A percentile compares a stretch with the other conserved stretches of the same genome.
These are phyloP conservation scores for Phytophthora sp. DNA, from an alignment of 352 stramenopile species.

Conservation along the genomic window DNA sequence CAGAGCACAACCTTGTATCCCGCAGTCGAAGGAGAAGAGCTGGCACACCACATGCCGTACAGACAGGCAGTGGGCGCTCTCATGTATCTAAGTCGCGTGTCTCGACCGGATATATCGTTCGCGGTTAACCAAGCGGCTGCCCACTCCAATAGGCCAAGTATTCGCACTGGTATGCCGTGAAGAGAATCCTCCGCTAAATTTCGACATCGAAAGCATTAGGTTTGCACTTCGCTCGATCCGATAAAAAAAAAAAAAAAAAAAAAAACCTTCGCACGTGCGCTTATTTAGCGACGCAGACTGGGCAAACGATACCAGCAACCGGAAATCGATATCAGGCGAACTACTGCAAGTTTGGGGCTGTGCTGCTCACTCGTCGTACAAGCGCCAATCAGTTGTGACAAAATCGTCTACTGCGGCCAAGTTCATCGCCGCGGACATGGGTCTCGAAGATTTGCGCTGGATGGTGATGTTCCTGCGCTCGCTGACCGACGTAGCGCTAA, in stretches of 20 bases:
- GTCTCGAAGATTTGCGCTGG: not conserved
- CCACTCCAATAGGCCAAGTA: not conserved
- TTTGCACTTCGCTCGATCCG: not conserved
- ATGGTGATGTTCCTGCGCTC: not conserved
- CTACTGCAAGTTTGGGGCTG: not conserved
- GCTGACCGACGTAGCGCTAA: not conserved
- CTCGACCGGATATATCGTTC: conserved; percentile 1
- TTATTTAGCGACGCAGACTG: conserved; percentile 1
- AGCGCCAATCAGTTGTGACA: not conserved
- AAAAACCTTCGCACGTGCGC: not conserved
- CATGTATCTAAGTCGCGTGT: conserved; percentile 2
- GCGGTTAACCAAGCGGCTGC: conserved; percentile 1
- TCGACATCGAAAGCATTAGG: not conserved
- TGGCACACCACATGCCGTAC: not conserved
- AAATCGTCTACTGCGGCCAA: conserved; percentile 1
- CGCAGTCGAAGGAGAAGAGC: not conserved
- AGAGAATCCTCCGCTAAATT: not conserved
- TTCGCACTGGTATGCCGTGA: not conserved
- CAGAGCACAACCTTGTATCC: not conserved
- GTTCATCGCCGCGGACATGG: not conserved
- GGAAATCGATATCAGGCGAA: not conserved
- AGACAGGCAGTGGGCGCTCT: conserved; percentile 2
- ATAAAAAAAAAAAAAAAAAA: too few species aligned
- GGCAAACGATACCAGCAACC: not conserved
- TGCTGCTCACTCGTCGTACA: not conserved